Conservation (phyloP, 2,329 filamentous ascomycete genomes). For the Lachnellula willkommii region DNA sequence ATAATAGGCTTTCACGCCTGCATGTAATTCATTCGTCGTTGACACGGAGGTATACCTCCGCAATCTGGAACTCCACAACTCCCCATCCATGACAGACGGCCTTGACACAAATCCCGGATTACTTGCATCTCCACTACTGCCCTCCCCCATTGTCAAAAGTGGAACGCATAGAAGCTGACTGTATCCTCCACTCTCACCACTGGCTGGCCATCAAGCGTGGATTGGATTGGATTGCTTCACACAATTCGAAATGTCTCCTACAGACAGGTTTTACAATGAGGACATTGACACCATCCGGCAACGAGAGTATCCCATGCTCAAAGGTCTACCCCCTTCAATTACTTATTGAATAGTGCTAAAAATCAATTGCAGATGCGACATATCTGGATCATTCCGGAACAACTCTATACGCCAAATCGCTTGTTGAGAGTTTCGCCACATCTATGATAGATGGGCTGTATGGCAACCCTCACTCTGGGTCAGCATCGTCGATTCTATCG, state of each 20-base stretch:
- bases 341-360: neutral
- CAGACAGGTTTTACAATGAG: constrained; percentile 45
- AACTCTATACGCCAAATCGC: constrained; percentile 73
- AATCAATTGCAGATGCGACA: constrained; percentile 19
- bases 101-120: no score
- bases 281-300: constrained; percentile 54
- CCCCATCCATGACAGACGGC: no score
- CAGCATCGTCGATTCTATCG: constrained; percentile 71
- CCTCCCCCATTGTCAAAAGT: no score
- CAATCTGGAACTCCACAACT: no score
- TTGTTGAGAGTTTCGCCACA: constrained; percentile 63
- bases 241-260: neutral
- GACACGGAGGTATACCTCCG: no score
- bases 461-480: constrained; percentile 89
- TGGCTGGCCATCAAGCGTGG: neutral
- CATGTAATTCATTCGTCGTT: no score
- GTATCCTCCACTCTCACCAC: no score
- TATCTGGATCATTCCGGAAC: constrained; percentile 97
- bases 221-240: neutral
- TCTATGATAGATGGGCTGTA: constrained; percentile 76
- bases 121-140: no score
- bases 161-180: no score
- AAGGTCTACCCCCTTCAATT: constrained; percentile 41
- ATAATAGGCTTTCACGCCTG: no score
- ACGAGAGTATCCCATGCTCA: constrained; percentile 64